Evolutionary conservation across 805 yeast genomes (phyloP).

Genomic region (Wickerhamiella azymoides): DNA sequence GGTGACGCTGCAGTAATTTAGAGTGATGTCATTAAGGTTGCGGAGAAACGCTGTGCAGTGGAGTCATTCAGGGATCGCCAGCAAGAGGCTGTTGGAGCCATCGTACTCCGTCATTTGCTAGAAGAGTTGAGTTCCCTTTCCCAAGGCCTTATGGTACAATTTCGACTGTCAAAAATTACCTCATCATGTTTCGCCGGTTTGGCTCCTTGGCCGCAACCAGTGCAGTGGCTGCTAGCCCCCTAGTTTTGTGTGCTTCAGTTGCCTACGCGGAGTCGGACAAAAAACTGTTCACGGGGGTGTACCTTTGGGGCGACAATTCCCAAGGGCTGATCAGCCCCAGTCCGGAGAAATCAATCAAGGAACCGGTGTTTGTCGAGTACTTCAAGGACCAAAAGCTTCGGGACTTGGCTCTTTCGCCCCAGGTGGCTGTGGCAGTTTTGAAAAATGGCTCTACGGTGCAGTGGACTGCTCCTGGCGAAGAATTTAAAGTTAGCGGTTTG

Average conservation of each 20-base stretch:
- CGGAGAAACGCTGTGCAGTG: no score
- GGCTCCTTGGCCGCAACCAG: background rate
- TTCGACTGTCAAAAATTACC: background rate
- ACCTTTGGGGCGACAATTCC: constrained; percentile 47
- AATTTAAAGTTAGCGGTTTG: constrained; percentile 26
- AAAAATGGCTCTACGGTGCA: constrained; percentile 59
- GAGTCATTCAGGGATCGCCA: no score
- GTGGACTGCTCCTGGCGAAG: constrained; percentile 33
- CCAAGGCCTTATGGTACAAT: no score
- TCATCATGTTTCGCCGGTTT: background rate
- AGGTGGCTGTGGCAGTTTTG: constrained; percentile 41
- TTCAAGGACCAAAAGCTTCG: constrained; percentile 50
- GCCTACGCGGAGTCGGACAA: constrained; percentile 17
- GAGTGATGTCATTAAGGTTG: no score
- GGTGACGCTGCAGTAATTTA: no score
- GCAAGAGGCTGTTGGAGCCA: no score
- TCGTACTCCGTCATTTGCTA: no score
- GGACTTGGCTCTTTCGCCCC: constrained; percentile 40
- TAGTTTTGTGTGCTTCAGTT: constrained; percentile 2
- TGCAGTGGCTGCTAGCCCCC: background rate
- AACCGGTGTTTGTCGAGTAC: constrained; percentile 46
- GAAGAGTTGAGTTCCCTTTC: no score
- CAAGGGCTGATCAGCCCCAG: constrained; percentile 25
- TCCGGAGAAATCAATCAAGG: constrained; percentile 26
- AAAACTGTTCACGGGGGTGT: constrained; percentile 31